phyloP scores from a whole-genome alignment of 768 basidiomycete genomes.

The Tulasnella sp. region DNA sequence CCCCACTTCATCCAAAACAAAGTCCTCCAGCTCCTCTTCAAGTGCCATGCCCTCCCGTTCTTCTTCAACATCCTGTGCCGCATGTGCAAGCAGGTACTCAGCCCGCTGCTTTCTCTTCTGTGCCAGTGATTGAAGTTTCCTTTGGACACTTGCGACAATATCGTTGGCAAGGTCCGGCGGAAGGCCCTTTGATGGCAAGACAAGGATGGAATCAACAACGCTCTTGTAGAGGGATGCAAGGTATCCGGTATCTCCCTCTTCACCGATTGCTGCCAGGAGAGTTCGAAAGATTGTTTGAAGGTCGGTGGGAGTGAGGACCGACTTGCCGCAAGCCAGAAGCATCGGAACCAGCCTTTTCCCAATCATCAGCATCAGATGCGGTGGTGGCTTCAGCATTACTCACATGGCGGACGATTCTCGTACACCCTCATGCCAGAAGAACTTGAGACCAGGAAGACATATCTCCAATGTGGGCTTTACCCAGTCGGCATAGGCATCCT shows the following conservation, averaged over 20 bases:
- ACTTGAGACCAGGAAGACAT: constrained; percentile 58
- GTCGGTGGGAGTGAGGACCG: constrained; percentile 59
- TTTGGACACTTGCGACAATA: constrained; percentile 61
- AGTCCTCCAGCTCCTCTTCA: constrained; percentile 76
- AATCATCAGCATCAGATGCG: neutral
- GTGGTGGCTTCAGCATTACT: constrained; percentile 23
- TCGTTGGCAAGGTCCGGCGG: constrained; percentile 46
- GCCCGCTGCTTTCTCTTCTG: constrained; percentile 56
- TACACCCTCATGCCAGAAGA: constrained; percentile 81
- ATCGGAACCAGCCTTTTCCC: constrained; percentile 57
- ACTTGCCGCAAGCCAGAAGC: constrained; percentile 59
- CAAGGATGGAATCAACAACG: constrained; percentile 51
- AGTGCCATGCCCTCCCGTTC: constrained; percentile 64
- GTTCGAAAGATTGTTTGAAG: constrained; percentile 59
- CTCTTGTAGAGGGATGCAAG: constrained; percentile 68
- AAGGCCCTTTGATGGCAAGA: constrained; percentile 49
- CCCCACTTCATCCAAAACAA: constrained; percentile 70
- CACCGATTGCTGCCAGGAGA: constrained; percentile 52
- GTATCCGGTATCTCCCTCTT: constrained; percentile 70
- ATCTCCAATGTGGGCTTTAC: constrained; percentile 63
- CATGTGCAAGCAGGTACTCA: constrained; percentile 24
- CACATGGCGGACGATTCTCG: constrained; percentile 70
- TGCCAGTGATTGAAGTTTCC: constrained; percentile 59
- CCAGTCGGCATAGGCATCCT: constrained; percentile 61
- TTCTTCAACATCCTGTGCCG: constrained; percentile 34